Percentiles rank a stretch among this genome's conserved stretches.
These are phyloP conservation scores for Suhomyces sp. DNA, from an alignment of 805 yeast genomes.

Conservation along the genomic window DNA sequence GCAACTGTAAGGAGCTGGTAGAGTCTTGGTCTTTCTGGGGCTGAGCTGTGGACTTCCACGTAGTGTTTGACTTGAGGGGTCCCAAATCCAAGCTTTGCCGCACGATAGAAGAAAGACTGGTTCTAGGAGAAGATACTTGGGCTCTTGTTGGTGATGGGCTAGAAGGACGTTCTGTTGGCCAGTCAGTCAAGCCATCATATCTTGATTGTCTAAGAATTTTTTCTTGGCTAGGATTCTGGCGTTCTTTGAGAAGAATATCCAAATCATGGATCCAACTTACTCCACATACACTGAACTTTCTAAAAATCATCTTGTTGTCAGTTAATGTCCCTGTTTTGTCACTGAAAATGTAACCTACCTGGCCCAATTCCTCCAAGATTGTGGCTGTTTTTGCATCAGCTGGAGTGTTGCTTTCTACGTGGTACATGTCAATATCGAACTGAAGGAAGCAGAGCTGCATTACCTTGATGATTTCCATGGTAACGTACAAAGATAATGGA, in stretches of 20 bases:
- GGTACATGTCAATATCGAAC: slow-evolving; percentile 94
- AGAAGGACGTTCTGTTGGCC: background rate
- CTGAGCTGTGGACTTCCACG: slow-evolving; percentile 51
- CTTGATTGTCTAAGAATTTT: background rate
- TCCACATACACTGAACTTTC: slow-evolving; percentile 86
- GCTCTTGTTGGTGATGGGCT: background rate
- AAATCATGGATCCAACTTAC: slow-evolving; percentile 83
- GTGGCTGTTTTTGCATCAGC: slow-evolving; percentile 96
- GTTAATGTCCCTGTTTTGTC: slow-evolving; percentile 98
- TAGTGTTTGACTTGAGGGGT: slow-evolving; percentile 18
- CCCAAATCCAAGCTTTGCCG: slow-evolving; percentile 32
- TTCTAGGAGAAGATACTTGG: slow-evolving; percentile 9
- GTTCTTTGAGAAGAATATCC: slow-evolving; percentile 42
- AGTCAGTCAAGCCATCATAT: background rate
- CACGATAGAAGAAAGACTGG: slow-evolving; percentile 32
- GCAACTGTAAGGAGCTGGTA: slow-evolving; percentile 57
- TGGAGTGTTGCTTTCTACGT: slow-evolving; percentile 77
- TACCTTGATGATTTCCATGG: slow-evolving; percentile 92
- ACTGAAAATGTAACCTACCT: slow-evolving; percentile 89
- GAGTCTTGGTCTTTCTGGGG: slow-evolving; percentile 42
- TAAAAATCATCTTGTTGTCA: slow-evolving; percentile 88
- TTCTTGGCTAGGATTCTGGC: slow-evolving; percentile 4
- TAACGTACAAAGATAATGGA: slow-evolving; percentile 90
- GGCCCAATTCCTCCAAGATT: slow-evolving; percentile 93
- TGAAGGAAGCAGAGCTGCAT: slow-evolving; percentile 80